These are phyloP conservation scores for Cytospora piceae DNA, from an alignment of 2,329 filamentous ascomycete genomes.

Conservation along the genomic window DNA sequence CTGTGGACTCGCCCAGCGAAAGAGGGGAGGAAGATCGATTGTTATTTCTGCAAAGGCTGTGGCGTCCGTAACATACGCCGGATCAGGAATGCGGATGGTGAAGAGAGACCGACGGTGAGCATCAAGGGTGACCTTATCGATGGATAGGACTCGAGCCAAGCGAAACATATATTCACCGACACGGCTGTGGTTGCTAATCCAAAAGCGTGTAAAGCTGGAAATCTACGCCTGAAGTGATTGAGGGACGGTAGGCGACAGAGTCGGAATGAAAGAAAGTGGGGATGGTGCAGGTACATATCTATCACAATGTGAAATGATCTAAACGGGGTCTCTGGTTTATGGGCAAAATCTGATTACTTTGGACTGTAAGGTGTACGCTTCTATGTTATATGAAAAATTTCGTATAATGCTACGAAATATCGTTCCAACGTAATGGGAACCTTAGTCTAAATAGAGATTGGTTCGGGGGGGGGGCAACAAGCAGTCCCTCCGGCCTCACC, in stretches of 20 bases:
- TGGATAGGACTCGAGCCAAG: constrained; percentile 45
- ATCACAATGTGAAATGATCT: too few species aligned
- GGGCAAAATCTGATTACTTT: too few species aligned
- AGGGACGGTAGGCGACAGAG: too few species aligned
- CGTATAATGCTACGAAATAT: too few species aligned
- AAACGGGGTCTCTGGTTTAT: too few species aligned
- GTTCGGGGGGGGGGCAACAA: too few species aligned
- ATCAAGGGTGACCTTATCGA: constrained; percentile 53
- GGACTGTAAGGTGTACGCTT: too few species aligned
- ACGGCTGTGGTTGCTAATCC: constrained; percentile 51
- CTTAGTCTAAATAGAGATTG: background rate
- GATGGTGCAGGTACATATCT: too few species aligned
- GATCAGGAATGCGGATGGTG: constrained; percentile 44
- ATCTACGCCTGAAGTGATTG: background rate
- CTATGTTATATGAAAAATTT: too few species aligned
- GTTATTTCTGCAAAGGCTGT: constrained; percentile 40
- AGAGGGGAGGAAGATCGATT: constrained; percentile 39
- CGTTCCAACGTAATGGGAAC: too few species aligned
- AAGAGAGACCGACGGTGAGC: constrained; percentile 42
- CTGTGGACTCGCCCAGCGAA: constrained; percentile 39
- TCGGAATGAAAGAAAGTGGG: too few species aligned
- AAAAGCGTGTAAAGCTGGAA: constrained; percentile 32
- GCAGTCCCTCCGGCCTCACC: too few species aligned
- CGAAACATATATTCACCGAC: constrained; percentile 50
- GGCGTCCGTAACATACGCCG: constrained; percentile 54